Evolutionary conservation across 2,329 filamentous ascomycete species (phyloP).

Genomic region (Phialocephala subalpina): DNA sequence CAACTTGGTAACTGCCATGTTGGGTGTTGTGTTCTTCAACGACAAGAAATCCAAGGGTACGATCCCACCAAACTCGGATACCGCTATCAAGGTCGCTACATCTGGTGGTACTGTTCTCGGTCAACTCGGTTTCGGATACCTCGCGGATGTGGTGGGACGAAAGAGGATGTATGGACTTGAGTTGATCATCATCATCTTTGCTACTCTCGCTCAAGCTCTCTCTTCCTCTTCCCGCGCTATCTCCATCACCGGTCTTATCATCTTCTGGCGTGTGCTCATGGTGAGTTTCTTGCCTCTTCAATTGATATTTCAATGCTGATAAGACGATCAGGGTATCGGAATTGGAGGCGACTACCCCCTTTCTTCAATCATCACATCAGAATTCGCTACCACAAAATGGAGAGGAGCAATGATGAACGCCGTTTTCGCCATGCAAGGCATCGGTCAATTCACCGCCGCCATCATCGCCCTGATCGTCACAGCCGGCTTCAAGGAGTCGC

Average conservation of each 20-base stretch:
- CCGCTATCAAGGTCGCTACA: constrained; percentile 85
- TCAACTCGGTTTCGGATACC: constrained; percentile 79
- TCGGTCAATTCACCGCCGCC: constrained; percentile 80
- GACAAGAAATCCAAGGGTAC: constrained; percentile 49
- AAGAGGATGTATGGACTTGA: constrained; percentile 83
- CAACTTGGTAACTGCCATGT: constrained; percentile 42
- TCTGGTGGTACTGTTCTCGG: constrained; percentile 85
- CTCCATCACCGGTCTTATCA: constrained; percentile 70
- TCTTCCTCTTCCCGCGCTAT: constrained; percentile 69
- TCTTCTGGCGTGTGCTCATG: constrained; percentile 86
- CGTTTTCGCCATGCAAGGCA: constrained; percentile 88
- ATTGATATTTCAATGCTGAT: constrained; percentile 28
- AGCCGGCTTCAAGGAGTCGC: constrained; percentile 72
- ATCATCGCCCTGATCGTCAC: constrained; percentile 80
- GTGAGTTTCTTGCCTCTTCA: constrained; percentile 31
- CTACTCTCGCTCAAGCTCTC: constrained; percentile 76
- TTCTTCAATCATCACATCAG: constrained; percentile 84
- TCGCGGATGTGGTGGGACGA: constrained; percentile 80
- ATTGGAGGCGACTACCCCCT: constrained; percentile 84
- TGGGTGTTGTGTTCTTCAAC: constrained; percentile 41
- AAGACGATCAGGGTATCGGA: constrained; percentile 58
- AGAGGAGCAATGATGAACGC: constrained; percentile 87
- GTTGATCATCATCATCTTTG: constrained; percentile 81
- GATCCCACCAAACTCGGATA: constrained; percentile 75
- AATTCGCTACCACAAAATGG: constrained; percentile 88